Conservation (phyloP, 768 basidiomycete species). For the Lactarius sanguifluus region DNA sequence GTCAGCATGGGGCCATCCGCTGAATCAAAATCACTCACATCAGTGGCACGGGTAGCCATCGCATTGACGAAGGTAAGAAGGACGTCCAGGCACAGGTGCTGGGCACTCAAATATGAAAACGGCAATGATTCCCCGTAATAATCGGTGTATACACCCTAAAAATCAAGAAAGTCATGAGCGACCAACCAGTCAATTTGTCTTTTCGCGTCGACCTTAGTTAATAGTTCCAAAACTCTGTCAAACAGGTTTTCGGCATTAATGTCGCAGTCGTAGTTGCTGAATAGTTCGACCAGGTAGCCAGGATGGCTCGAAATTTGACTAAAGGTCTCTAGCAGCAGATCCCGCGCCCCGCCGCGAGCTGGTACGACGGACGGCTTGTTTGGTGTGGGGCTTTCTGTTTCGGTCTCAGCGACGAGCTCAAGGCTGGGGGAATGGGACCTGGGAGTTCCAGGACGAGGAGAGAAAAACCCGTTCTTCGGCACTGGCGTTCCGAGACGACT, state of each 20-base stretch:
- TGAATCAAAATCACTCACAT: constrained; percentile 38
- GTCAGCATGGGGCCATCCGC: constrained; percentile 12
- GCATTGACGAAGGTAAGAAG: constrained; percentile 83
- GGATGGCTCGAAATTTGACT: constrained; percentile 77
- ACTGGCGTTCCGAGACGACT: constrained; percentile 30
- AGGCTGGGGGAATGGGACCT: constrained; percentile 45
- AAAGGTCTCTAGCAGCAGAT: constrained; percentile 87
- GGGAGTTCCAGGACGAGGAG: constrained; percentile 35
- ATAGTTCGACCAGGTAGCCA: constrained; percentile 94
- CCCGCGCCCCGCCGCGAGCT: constrained; percentile 83
- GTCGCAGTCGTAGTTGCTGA: constrained; percentile 96
- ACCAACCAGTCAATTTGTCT: background rate
- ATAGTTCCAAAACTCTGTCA: constrained; percentile 83
- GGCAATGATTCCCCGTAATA: constrained; percentile 59
- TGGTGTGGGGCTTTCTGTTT: constrained; percentile 52
- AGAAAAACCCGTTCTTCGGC: constrained; percentile 16
- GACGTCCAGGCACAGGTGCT: constrained; percentile 86
- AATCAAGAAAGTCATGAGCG: constrained; percentile 17
- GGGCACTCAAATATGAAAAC: constrained; percentile 69
- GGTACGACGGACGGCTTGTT: constrained; percentile 42
- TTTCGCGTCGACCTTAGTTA: constrained; percentile 53
- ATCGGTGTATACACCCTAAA: constrained; percentile 76
- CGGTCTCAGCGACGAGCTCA: constrained; percentile 40
- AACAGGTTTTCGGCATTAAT: constrained; percentile 96
- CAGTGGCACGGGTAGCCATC: constrained; percentile 70